These are phyloP conservation scores for Hyaloscypha hepaticicola DNA, from an alignment of 495 filamentous ascomycete genomes.

Conservation along the genomic window DNA sequence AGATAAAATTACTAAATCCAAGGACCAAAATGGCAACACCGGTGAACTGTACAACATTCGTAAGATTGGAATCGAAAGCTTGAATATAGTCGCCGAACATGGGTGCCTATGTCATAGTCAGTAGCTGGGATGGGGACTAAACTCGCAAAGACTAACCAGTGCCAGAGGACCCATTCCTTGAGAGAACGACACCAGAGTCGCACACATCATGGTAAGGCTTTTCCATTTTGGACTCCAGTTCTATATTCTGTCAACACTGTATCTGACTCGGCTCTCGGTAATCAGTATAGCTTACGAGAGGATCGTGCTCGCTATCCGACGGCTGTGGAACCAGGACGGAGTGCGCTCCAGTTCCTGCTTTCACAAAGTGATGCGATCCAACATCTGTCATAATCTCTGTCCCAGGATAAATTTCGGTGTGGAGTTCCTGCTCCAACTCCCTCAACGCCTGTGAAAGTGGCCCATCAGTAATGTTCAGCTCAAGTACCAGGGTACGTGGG, in stretches of 20 bases:
- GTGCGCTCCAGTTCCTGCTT: constrained; percentile 34
- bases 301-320: constrained; percentile 52
- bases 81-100: constrained; percentile 30
- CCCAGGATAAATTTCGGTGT: constrained; percentile 57
- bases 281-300: constrained; percentile 47
- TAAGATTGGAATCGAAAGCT: constrained; percentile 25
- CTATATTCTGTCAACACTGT: constrained; percentile 44
- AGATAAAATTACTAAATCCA: constrained; percentile 66
- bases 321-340: constrained; percentile 52
- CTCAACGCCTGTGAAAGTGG: constrained; percentile 21
- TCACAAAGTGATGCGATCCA: constrained; percentile 61
- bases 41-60: constrained; percentile 27
- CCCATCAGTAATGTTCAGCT: constrained; percentile 6
- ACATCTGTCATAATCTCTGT: constrained; percentile 64
- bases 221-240: constrained; percentile 34
- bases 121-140: neutral
- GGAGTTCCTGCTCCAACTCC: constrained; percentile 48
- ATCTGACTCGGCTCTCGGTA: neutral
- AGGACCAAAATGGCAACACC: constrained; percentile 63
- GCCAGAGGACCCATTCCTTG: constrained; percentile 29
- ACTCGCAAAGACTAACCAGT: constrained; percentile 29
- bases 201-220: constrained; percentile 23
- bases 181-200: constrained; percentile 25
- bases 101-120: constrained; percentile 18
- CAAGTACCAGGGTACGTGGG: neutral